Conservation (phyloP, 768 basidiomycete species). For the Clathrus columnatus region DNA sequence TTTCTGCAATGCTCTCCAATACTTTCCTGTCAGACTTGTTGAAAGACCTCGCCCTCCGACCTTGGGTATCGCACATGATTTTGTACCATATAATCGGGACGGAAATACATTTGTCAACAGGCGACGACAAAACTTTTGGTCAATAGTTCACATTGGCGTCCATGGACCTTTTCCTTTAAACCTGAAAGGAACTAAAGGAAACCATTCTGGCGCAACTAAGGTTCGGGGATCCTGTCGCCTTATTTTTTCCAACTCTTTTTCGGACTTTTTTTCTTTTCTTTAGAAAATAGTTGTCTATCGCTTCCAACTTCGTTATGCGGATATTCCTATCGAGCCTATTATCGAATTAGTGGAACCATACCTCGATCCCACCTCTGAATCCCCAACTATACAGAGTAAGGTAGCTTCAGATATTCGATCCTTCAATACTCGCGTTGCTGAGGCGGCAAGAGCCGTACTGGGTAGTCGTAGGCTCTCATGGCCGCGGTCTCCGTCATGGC, state of each 20-base stretch:
- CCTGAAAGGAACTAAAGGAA: no score
- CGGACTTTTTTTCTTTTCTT: no score
- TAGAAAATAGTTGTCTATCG: background rate
- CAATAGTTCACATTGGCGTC: background rate
- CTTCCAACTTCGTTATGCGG: background rate
- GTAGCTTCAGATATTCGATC: background rate
- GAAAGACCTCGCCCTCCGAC: background rate
- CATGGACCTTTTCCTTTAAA: background rate
- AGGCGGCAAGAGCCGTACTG: background rate
- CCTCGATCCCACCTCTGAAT: no score
- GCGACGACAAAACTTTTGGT: background rate
- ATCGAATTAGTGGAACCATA: background rate
- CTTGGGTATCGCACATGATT: no score
- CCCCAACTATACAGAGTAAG: no score
- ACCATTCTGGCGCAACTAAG: no score
- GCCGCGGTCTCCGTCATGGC: no score
- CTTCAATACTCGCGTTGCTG: background rate
- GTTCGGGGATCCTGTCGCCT: no score
- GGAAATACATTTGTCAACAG: background rate
- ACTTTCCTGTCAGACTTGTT: background rate
- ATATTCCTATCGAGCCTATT: conserved; percentile 2
- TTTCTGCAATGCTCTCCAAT: background rate
- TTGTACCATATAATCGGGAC: background rate
- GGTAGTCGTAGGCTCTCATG: no score
- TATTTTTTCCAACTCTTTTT: no score